phyloP scores from a whole-genome alignment of 495 filamentous ascomycete genomes.

The Margaritispora aquatica region DNA sequence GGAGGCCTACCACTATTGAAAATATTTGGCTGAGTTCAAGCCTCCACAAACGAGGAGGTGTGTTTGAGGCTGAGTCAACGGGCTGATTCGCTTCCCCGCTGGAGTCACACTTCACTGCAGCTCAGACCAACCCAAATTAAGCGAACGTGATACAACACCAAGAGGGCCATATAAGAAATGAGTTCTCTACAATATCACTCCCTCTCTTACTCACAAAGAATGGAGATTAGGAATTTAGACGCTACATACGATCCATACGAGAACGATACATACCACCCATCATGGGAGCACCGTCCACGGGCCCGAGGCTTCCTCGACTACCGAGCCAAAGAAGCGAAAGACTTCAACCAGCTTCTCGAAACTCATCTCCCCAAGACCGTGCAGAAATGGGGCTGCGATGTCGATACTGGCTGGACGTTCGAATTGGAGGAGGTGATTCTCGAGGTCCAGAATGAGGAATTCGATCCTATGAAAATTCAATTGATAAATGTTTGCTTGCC shows the following conservation, averaged over 20 bases:
- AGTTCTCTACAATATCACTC: too few species aligned
- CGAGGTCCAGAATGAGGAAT: neutral
- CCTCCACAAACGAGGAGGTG: neutral
- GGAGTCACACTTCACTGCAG: neutral
- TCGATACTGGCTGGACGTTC: conserved; percentile 6
- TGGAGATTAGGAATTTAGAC: neutral
- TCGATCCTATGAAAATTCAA: neutral
- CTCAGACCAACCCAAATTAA: too few species aligned
- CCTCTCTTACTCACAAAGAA: neutral
- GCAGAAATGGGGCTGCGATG: conserved; percentile 1
- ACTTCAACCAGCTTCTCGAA: conserved; percentile 3
- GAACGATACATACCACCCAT: neutral
- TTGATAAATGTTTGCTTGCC: neutral
- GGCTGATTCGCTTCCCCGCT: neutral
- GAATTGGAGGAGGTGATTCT: conserved; percentile 6
- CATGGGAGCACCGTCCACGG: neutral
- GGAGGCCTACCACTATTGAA: neutral
- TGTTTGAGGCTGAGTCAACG: neutral
- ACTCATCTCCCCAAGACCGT: neutral
- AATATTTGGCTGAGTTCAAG: neutral
- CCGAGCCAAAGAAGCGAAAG: conserved; percentile 7
- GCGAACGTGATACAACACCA: too few species aligned
- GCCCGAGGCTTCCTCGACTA: conserved; percentile 2
- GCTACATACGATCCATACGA: neutral
- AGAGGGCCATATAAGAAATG: too few species aligned